Percentiles rank a stretch among this genome's conserved stretches.
phyloP scores from a whole-genome alignment of 768 basidiomycete genomes.

The Thelephora ganbajun region DNA sequence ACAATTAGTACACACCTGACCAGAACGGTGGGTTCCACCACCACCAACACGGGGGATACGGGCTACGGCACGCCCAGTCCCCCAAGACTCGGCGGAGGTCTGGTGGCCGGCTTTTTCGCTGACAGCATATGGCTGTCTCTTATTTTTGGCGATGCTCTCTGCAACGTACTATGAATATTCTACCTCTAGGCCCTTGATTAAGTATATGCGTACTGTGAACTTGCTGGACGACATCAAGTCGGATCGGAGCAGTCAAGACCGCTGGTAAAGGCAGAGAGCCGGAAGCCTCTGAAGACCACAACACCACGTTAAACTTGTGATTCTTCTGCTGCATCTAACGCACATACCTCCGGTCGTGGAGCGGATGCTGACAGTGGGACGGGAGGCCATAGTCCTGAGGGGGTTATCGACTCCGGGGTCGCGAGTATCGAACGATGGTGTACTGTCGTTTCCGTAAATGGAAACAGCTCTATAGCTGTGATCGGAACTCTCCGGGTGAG shows the following conservation, averaged over 20 bases:
- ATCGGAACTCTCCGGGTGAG: no score
- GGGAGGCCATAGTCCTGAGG: slow-evolving; percentile 58
- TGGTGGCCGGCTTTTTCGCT: slow-evolving; percentile 98
- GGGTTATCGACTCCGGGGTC: not conserved
- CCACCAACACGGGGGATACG: slow-evolving; percentile 99
- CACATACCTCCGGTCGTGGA: slow-evolving; percentile 57
- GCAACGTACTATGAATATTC: slow-evolving; percentile 10
- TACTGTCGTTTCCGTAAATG: no score
- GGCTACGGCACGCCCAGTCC: slow-evolving; percentile 98
- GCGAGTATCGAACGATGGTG: no score
- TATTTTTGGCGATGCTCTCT: slow-evolving; percentile 99
- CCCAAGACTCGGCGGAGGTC: slow-evolving; percentile 98
- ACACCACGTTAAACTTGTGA: slow-evolving; percentile 1
- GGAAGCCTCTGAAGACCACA: slow-evolving; percentile 47
- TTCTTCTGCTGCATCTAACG: not conserved
- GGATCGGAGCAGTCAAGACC: slow-evolving; percentile 94
- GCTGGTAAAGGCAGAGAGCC: slow-evolving; percentile 86
- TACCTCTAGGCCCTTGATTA: not conserved
- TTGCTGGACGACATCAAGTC: slow-evolving; percentile 95
- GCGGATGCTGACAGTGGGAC: slow-evolving; percentile 83
- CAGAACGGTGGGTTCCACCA: slow-evolving; percentile 95
- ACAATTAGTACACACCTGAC: slow-evolving; percentile 48
- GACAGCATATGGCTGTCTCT: slow-evolving; percentile 92
- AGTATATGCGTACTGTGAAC: slow-evolving; percentile 83
- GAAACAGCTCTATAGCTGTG: no score